Base-by-base conservation (phyloP, 2,329 filamentous ascomycete genomes). In the Diaporthe ampelina region DNA sequence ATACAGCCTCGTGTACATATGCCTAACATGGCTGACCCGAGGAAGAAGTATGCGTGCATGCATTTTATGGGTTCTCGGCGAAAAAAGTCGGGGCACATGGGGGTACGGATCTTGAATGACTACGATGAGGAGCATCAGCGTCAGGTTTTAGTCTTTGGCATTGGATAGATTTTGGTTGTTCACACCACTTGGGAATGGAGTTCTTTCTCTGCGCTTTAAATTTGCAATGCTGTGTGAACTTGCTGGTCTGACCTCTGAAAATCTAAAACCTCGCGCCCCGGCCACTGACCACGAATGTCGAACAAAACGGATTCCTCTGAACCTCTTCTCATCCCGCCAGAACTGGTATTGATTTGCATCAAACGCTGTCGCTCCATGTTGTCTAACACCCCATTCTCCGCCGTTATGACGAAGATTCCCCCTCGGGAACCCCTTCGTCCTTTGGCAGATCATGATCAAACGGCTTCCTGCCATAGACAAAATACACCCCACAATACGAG, bases 401-500 rank as follows among this genome's bases (percentile, higher is more conserved):
- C 40, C 15, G 40, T 67, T 43, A 65, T 19, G 43, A 32, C 29
- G 2, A 29, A 52, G 59, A 9, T 21, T 11, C 40, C 17, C 48
- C 63, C 3, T 11, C 63, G 6, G 15, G 32, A 2, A 43, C 4
- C 32, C 10, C 26, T 3, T 63, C 70, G 1, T 40, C 57, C 17
- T 17, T 50, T 8, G 52, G 37, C 69, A 57, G 57, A 7, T 19
- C 58, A 9, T 58, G 43, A 59, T 57, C 43, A 19, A 75, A 52
- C 57, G 74, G 74, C 32, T 70, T 75, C 26, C 74, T 70, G 0
- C 74, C 71, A 21, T 75, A 75, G 0, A 61, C 71, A 11, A 80
- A 79, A 77, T 77, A 83, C 79, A 82, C 75, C 35, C 77, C 79
- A 45, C 81, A 76, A 72, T 83, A 83, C 17, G 80, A 79, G 77